phyloP scores from a whole-genome alignment of 2,329 filamentous ascomycete genomes.

The Penicillium sp. region DNA sequence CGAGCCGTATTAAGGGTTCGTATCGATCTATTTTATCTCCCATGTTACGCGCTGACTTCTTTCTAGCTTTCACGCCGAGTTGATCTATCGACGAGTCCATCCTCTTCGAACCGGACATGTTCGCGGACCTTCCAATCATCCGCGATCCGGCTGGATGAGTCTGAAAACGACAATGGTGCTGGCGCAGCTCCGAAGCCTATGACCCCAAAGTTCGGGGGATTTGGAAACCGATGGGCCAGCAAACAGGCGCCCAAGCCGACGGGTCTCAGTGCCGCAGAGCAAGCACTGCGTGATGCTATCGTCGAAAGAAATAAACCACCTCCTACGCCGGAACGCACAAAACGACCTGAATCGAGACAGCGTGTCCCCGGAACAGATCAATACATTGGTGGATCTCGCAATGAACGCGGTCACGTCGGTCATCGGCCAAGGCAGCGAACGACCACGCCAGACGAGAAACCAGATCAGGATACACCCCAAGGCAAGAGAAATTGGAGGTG shows the following conservation, averaged over 20 bases:
- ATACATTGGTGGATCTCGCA: not conserved
- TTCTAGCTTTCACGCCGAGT: constrained; percentile 38
- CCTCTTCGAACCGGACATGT: constrained; percentile 19
- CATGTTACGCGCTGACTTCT: not conserved
- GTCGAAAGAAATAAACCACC: constrained; percentile 17
- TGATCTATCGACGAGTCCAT: constrained; percentile 37
- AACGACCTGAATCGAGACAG: not conserved
- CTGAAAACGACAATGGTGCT: constrained; percentile 21
- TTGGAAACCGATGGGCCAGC: constrained; percentile 27
- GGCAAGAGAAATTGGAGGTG: constrained; percentile 15
- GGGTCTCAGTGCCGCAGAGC: constrained; percentile 32
- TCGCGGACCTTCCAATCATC: constrained; percentile 38
- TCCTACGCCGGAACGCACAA: constrained; percentile 2
- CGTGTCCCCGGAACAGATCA: not conserved
- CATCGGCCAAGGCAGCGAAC: not conserved
- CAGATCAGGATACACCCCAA: not conserved
- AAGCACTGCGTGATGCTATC: constrained; percentile 31
- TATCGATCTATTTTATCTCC: not conserved
- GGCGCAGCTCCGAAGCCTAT: constrained; percentile 21
- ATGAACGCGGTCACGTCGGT: not conserved
- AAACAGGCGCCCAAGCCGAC: constrained; percentile 19
- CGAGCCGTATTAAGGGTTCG: constrained; percentile 34
- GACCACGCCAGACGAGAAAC: not conserved
- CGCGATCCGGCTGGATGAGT: constrained; percentile 21
- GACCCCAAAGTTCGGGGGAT: constrained; percentile 4